Base-by-base conservation (phyloP, 2,329 filamentous ascomycete species). In the Penicillium sp. region DNA sequence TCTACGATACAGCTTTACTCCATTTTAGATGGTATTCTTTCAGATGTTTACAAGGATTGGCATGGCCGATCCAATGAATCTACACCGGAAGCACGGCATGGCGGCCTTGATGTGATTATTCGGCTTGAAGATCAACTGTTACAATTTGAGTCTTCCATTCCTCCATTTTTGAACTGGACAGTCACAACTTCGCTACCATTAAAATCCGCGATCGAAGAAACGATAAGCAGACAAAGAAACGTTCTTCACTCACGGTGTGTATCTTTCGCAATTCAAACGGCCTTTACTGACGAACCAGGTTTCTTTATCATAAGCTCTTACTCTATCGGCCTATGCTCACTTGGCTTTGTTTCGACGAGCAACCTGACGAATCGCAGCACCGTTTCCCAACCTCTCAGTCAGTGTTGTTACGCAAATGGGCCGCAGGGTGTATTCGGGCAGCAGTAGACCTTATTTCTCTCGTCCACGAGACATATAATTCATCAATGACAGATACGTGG, bases 251-350 rank as follows among this genome's bases (percentile, higher is more conserved):
- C 33, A 18, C 33, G 33, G 33, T 36, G 9, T 16, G 33, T 36
- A 36, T 36, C 33, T 36, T 36, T 16, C 5, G 5, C 14, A 36
- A 36, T 18, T 36, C 33, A 36, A 36, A 36, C 18, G n/a, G 33
- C 9, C 6, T 18, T 18, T 36, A 36, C 33, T 36, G 33, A 36
- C 16, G n/a, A 36, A 9, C 16, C 3, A 67, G 67, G 54, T 68
- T 61, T 24, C 39, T 67, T 6, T 60, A 70, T 52, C 51, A 68
- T 19, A 59, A 54, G 10, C 56, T 69, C 8, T 56, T 68, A 10
- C 61, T 70, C 16, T 66, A 68, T 51, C 62, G 67, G 14, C 65
- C 66, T 1, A 64, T 66, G 3, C 66, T 70, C 40, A 68, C 61
- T 1, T 59, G 63, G 29, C 45, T 67, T 3, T 68, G 61, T 26